phyloP scores from a whole-genome alignment of 768 basidiomycete species.

The Rhizopogon salebrosus region DNA sequence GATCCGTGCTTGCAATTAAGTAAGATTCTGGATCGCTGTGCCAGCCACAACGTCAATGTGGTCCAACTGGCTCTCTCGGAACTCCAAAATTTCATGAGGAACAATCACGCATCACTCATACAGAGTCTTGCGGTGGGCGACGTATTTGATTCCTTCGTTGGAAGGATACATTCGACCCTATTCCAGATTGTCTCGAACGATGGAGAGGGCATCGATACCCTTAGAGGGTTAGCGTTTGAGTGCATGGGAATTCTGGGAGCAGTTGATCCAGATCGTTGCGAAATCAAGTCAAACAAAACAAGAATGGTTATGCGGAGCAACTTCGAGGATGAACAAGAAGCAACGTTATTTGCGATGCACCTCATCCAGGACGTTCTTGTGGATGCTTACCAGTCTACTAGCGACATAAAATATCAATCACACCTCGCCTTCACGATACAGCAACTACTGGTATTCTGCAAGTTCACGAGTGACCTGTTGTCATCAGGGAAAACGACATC shows the following conservation, averaged over 20 bases:
- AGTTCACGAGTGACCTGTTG: conserved; percentile 76
- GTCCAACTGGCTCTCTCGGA: conserved; percentile 71
- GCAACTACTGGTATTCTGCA: conserved; percentile 82
- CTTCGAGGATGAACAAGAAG: conserved; percentile 75
- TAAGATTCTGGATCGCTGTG: conserved; percentile 66
- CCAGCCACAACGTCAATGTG: conserved; percentile 78
- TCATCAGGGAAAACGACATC: conserved; percentile 42
- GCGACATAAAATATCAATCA: conserved; percentile 88
- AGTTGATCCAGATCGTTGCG: conserved; percentile 90
- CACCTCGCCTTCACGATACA: conserved; percentile 90
- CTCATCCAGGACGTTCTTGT: conserved; percentile 84
- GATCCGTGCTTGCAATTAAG: conserved; percentile 50
- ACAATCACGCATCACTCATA: conserved; percentile 47
- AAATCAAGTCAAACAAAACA: conserved; percentile 51
- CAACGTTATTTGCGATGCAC: conserved; percentile 75
- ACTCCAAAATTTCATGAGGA: conserved; percentile 59
- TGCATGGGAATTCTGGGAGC: conserved; percentile 92
- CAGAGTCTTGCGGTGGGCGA: conserved; percentile 74
- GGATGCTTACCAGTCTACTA: conserved; percentile 86
- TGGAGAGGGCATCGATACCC: conserved; percentile 62
- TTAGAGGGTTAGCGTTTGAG: conserved; percentile 75
- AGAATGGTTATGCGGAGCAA: conserved; percentile 75
- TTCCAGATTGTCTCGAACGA: conserved; percentile 73
- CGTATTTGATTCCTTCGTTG: conserved; percentile 73
- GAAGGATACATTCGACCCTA: conserved; percentile 60